phyloP scores from a whole-genome alignment of 768 basidiomycete species.

The Boletus patriciae region DNA sequence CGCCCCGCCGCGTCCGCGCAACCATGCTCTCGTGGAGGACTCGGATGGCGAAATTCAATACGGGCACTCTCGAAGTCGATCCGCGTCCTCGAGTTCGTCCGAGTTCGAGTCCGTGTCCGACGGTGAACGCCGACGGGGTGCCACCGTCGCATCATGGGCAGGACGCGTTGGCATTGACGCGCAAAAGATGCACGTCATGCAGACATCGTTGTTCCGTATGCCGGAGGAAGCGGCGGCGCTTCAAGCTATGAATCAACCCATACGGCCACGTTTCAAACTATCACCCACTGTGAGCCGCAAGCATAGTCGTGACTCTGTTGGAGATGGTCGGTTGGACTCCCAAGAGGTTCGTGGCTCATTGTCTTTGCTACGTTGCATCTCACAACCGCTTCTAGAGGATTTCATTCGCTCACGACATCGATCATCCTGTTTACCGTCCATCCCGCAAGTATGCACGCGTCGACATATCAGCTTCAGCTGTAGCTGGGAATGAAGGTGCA shows the following conservation, averaged over 20 bases:
- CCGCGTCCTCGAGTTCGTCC: constrained; percentile 31
- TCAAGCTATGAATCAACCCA: constrained; percentile 49
- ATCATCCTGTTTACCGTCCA: constrained; percentile 67
- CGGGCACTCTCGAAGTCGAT: constrained; percentile 39
- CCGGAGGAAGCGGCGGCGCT: constrained; percentile 72
- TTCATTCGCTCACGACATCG: constrained; percentile 75
- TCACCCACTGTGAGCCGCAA: constrained; percentile 53
- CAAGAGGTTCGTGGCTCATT: constrained; percentile 50
- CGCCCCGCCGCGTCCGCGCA: constrained; percentile 37
- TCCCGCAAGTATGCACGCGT: constrained; percentile 80
- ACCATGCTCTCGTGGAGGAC: constrained; percentile 51
- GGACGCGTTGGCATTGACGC: constrained; percentile 75
- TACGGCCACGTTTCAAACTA: constrained; percentile 36
- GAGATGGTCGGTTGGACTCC: constrained; percentile 62
- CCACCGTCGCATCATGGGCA: constrained; percentile 67
- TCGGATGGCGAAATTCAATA: constrained; percentile 56
- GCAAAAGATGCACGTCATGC: constrained; percentile 92
- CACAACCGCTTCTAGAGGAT: constrained; percentile 50
- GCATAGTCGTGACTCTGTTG: constrained; percentile 77
- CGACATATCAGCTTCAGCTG: constrained; percentile 63
- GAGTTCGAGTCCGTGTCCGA: constrained; percentile 2
- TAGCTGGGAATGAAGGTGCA: constrained; percentile 61
- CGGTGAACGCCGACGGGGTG: constrained; percentile 31
- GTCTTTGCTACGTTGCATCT: neutral
- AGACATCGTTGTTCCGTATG: constrained; percentile 78